These are phyloP conservation scores for Pseudomassariella vexata DNA, from an alignment of 2,329 filamentous ascomycete genomes.

Conservation along the genomic window DNA sequence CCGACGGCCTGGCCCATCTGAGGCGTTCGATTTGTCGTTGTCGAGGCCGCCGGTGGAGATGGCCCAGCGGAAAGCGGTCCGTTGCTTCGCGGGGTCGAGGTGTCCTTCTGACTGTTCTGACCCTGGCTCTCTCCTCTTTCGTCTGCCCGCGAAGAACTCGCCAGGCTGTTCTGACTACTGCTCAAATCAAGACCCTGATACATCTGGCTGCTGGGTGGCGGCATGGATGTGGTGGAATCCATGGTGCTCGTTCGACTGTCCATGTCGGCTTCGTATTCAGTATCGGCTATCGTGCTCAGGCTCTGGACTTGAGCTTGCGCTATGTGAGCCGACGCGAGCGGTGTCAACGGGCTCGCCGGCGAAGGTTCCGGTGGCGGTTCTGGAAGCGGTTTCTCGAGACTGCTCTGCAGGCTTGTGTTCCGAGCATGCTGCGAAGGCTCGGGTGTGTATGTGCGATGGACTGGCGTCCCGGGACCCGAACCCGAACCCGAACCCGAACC, in stretches of 20 bases:
- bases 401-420: constrained; percentile 48
- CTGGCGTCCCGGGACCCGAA: constrained; percentile 9
- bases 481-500: constrained; percentile 20
- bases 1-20: constrained; percentile 31
- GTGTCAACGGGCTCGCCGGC: constrained; percentile 26
- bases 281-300: constrained; percentile 28
- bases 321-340: constrained; percentile 10
- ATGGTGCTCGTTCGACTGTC: constrained; percentile 41
- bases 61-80: constrained; percentile 51
- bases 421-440: constrained; percentile 44
- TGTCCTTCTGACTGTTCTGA: constrained; percentile 32
- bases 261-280: constrained; percentile 18
- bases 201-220: constrained; percentile 23
- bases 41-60: constrained; percentile 45
- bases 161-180: constrained; percentile 41
- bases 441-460: too few relatives aligned
- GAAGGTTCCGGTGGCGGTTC: constrained; percentile 38
- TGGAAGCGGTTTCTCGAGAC: constrained; percentile 53
- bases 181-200: constrained; percentile 35
- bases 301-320: constrained; percentile 7
- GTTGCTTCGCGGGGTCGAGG: constrained; percentile 44
- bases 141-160: constrained; percentile 38
- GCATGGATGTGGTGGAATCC: constrained; percentile 34
- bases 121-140: constrained; percentile 34
- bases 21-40: constrained; percentile 25